These are phyloP conservation scores for Ophiocordyceps camponoti-rufipedis DNA, from an alignment of 2,329 filamentous ascomycete species.

Conservation along the genomic window DNA sequence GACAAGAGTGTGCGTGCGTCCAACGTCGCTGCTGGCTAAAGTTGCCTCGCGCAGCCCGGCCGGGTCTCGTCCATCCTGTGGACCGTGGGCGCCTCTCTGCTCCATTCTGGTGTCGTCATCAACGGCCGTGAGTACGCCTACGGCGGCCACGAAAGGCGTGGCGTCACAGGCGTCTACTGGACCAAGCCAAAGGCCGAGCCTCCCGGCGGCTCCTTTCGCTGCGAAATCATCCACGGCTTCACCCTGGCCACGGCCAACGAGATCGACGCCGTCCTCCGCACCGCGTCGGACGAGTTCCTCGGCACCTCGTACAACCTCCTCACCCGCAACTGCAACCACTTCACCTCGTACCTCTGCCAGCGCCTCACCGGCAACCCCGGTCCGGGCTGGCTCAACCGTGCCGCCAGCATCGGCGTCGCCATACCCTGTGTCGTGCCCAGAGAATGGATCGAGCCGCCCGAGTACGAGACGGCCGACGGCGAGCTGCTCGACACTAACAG, in stretches of 20 bases:
- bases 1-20: no score
- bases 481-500: slow-evolving; percentile 41
- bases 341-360: slow-evolving; percentile 59
- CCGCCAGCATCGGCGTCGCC: slow-evolving; percentile 65
- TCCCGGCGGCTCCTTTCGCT: slow-evolving; percentile 59
- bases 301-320: slow-evolving; percentile 67
- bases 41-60: slow-evolving; percentile 36
- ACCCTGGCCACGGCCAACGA: slow-evolving; percentile 51
- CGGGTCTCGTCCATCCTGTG: slow-evolving; percentile 60
- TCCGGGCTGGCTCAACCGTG: slow-evolving; percentile 64
- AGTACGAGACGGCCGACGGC: slow-evolving; percentile 55
- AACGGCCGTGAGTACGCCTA: slow-evolving; percentile 70
- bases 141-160: slow-evolving; percentile 56
- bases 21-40: neutral
- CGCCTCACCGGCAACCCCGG: slow-evolving; percentile 52
- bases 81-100: slow-evolving; percentile 57
- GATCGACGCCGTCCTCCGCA: slow-evolving; percentile 50
- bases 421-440: slow-evolving; percentile 67
- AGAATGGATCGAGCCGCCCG: slow-evolving; percentile 67
- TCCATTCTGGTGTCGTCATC: slow-evolving; percentile 72
- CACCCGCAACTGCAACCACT: slow-evolving; percentile 78
- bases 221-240: slow-evolving; percentile 62
- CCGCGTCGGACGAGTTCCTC: slow-evolving; percentile 52
- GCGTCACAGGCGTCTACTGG: slow-evolving; percentile 67
- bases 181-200: slow-evolving; percentile 55